Evolutionary conservation across 1,139 yeast species (phyloP), one percentile per base, ranked within the genome.

Genomic region (Yamadazyma blattariae): DNA sequence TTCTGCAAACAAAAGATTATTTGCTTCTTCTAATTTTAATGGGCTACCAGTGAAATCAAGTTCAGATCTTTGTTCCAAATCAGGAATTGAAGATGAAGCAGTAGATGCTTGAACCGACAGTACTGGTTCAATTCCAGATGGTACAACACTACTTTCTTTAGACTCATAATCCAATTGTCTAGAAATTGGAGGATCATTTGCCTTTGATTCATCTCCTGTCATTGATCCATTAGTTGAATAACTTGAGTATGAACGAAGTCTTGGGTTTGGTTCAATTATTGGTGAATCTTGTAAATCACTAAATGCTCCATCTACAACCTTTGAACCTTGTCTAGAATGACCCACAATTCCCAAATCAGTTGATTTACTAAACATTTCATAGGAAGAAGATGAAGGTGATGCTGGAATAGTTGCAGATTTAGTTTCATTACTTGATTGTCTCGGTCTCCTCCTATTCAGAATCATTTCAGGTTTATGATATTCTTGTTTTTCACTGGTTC

Each of bases 381-480:
- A 37, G 7, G 19, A 17, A 2, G 41, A 29, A 10, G 36, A 29
- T 7, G 35, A 25, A 4, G 40, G 38, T 5, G 41, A 32, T 5
- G 26, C 28, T 3, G 39, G 30, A 7, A 30, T 16, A 17, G 5
- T 17, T 9, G 25, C 13, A 1, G 8, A n/a, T 7, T 23, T 24
- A 7, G 14, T 26, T 3, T 37, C 52, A 30, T 42, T 46, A 25
- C 48, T 46, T 19, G 53, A 35, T 42, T 51, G 52, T 25, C 71
- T 51, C 5, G 66, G 62, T 11, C 56, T 48, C 46, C 84, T 61
- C 49, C 88, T 61, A 32, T 64, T 76, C 34, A 76, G 67, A 20
- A 80, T 80, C 87, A 81, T 80, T 50, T 79, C 85, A 0, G 86
- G 86, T 0, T 81, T 75, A 2, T 59, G 64, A 43, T 77, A 77